These are phyloP conservation scores for Colletotrichum musicola DNA, from an alignment of 2,329 filamentous ascomycete genomes.

Conservation along the genomic window DNA sequence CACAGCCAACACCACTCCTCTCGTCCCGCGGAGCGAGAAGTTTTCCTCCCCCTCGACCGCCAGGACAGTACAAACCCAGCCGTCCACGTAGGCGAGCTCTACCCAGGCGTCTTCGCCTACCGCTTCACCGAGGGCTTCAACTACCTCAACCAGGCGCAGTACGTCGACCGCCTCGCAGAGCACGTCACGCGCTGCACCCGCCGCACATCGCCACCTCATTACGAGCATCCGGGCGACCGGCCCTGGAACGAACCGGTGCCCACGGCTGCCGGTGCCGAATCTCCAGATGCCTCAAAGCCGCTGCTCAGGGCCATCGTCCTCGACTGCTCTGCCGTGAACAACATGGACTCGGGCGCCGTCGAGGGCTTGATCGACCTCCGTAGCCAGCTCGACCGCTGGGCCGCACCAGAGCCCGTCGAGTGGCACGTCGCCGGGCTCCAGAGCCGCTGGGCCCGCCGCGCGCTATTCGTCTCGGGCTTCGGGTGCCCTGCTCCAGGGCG, in stretches of 20 bases:
- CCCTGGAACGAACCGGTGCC: slow-evolving; percentile 64
- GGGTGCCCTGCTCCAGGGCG: slow-evolving; percentile 52
- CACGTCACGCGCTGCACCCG: slow-evolving; percentile 57
- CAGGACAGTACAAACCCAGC: slow-evolving; percentile 65
- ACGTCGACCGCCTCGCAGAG: slow-evolving; percentile 63
- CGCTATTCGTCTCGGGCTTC: slow-evolving; percentile 68
- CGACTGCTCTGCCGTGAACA: slow-evolving; percentile 69
- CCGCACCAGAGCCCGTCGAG: slow-evolving; percentile 59
- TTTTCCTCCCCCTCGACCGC: slow-evolving; percentile 62
- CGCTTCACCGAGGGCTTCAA: slow-evolving; percentile 68
- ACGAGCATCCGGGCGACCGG: slow-evolving; percentile 49
- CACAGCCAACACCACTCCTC: neutral
- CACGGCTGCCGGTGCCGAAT: neutral
- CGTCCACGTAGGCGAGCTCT: slow-evolving; percentile 58
- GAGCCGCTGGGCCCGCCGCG: slow-evolving; percentile 69
- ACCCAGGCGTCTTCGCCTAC: slow-evolving; percentile 68
- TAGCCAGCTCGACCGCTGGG: slow-evolving; percentile 66
- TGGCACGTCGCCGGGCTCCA: slow-evolving; percentile 67
- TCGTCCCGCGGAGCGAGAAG: slow-evolving; percentile 40
- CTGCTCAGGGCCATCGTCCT: slow-evolving; percentile 66
- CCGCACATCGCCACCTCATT: slow-evolving; percentile 44
- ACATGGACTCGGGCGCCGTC: slow-evolving; percentile 68
- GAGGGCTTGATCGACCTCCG: slow-evolving; percentile 69
- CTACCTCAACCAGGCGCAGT: slow-evolving; percentile 65
- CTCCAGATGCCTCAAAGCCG: slow-evolving; percentile 45